Conservation (phyloP, 2,329 filamentous ascomycete genomes). For the Fusarium dimerum region DNA sequence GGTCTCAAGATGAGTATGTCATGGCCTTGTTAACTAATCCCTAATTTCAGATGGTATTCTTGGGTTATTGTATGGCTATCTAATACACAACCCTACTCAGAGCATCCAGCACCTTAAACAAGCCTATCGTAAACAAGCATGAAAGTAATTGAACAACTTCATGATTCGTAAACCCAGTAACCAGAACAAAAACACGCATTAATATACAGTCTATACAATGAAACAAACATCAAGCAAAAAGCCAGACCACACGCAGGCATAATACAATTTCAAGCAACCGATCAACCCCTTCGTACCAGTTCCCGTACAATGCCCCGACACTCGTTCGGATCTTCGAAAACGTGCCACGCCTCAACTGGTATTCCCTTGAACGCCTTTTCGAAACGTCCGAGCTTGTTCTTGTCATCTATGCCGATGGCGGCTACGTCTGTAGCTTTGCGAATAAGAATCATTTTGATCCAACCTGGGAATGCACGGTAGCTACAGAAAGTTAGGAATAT, state of each 20-base stretch:
- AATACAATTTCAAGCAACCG: not conserved
- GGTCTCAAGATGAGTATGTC: too few species aligned
- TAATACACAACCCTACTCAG: not conserved
- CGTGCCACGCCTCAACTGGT: conserved; percentile 71
- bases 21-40: too few species aligned
- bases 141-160: not conserved
- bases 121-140: not conserved
- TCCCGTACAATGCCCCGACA: conserved; percentile 41
- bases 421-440: conserved; percentile 78
- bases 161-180: not conserved
- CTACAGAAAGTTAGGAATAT: conserved; percentile 36
- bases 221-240: not conserved
- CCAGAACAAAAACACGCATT: not conserved
- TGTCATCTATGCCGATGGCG: conserved; percentile 67
- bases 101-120: not conserved
- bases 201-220: not conserved
- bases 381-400: conserved; percentile 75
- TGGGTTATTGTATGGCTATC: not conserved
- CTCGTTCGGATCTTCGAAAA: conserved; percentile 78
- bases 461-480: conserved; percentile 66
- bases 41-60: too few species aligned
- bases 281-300: conserved; percentile 18
- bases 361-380: conserved; percentile 79
- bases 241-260: not conserved
- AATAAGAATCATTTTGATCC: conserved; percentile 84